Evolutionary conservation across 768 basidiomycete genomes (phyloP).

Genomic region (Pulveroboletus ravenelii): DNA sequence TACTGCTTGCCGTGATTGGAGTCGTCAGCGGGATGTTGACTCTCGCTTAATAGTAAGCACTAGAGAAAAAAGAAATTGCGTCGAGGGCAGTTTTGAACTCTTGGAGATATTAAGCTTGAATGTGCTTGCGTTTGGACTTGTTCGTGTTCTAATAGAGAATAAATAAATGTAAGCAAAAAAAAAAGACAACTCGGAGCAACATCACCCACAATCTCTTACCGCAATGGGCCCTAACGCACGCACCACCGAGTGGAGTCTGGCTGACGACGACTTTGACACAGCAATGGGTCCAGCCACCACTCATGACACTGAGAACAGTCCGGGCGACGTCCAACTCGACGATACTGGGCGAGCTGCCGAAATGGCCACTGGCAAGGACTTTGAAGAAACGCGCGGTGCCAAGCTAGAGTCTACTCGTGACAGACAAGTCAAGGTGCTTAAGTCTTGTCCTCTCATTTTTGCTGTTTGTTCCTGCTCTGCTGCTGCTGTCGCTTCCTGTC

Average conservation of each 20-base stretch:
- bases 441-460: slow-evolving; percentile 48
- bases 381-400: slow-evolving; percentile 44
- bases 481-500: slow-evolving; percentile 15
- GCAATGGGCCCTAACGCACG: slow-evolving; percentile 24
- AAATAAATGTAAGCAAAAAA: neutral
- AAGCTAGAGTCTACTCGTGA: slow-evolving; percentile 51
- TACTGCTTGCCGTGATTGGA: slow-evolving; percentile 32
- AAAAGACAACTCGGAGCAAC: neutral
- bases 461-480: slow-evolving; percentile 23
- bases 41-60: slow-evolving; percentile 21
- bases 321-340: slow-evolving; percentile 37
- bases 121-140: neutral
- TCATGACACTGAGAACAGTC: slow-evolving; percentile 42
- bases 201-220: slow-evolving; percentile 4
- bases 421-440: slow-evolving; percentile 88
- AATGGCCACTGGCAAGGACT: slow-evolving; percentile 10
- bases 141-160: neutral
- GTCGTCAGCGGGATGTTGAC: slow-evolving; percentile 43
- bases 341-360: slow-evolving; percentile 19
- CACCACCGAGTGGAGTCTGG: slow-evolving; percentile 42
- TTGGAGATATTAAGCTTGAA: neutral
- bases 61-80: neutral
- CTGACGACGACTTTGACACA: slow-evolving; percentile 43
- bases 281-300: slow-evolving; percentile 43
- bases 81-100: slow-evolving; percentile 6